A percentile compares a stretch with the other conserved stretches of the same genome.
Conservation (phyloP, 495 filamentous ascomycete genomes). For the Penicillium subrubescens region DNA sequence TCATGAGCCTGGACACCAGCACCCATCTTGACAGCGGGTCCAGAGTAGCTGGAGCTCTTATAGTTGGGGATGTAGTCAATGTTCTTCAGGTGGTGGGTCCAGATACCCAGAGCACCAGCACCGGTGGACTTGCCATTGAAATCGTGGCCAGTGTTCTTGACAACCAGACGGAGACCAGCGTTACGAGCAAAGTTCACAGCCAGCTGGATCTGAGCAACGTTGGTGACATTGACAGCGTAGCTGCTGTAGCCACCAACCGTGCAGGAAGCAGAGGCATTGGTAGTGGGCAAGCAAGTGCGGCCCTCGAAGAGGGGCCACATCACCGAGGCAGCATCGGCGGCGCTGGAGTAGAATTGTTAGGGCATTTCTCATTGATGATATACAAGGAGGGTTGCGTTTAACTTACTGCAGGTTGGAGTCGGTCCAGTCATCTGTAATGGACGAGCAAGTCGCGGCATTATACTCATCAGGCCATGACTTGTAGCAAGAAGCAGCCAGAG, state of each 20-base stretch:
- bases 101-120: constrained; percentile 56
- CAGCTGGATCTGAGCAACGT: constrained; percentile 55
- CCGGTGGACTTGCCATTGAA: constrained; percentile 62
- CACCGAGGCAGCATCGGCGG: constrained; percentile 39
- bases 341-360: too few species aligned
- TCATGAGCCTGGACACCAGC: constrained; percentile 58
- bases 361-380: too few species aligned
- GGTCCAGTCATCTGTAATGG: constrained; percentile 29
- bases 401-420: constrained; percentile 37
- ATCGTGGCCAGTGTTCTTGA: constrained; percentile 76
- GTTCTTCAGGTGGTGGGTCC: constrained; percentile 61
- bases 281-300: constrained; percentile 36
- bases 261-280: constrained; percentile 44
- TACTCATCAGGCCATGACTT: constrained; percentile 48
- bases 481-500: constrained; percentile 58
- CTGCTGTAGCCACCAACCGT: constrained; percentile 58
- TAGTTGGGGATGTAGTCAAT: constrained; percentile 42
- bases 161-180: constrained; percentile 56
- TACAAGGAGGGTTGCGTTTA: too few species aligned
- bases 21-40: constrained; percentile 57
- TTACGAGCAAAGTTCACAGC: constrained; percentile 66
- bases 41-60: constrained; percentile 37
- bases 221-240: constrained; percentile 62
- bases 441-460: constrained; percentile 43
- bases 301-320: constrained; percentile 50